Evolutionary conservation across 192 early-diverging fungal species (phyloP).

Genomic region (Dimargaris xerosporica): DNA sequence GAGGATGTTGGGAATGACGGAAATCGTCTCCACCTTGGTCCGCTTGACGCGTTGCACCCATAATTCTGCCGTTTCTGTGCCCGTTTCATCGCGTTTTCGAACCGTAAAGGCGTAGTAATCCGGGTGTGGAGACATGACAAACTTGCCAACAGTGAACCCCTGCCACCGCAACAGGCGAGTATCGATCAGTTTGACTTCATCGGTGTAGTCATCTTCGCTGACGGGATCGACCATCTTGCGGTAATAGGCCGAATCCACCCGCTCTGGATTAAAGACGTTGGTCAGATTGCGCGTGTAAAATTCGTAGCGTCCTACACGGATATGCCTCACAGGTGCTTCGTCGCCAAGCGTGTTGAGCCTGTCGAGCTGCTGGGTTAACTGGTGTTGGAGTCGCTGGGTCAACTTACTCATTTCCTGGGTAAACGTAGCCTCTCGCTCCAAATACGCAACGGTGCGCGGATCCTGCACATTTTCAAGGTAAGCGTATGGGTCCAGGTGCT

Average conservation of each 20-base stretch:
- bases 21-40: slow-evolving; percentile 16
- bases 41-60: slow-evolving; percentile 15
- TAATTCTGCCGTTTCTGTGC: slow-evolving; percentile 19
- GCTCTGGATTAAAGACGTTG: background rate
- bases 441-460: background rate
- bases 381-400: background rate
- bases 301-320: background rate
- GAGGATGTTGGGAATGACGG: background rate
- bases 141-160: slow-evolving; percentile 4
- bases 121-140: slow-evolving; percentile 7
- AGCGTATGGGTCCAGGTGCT: slow-evolving; percentile 3
- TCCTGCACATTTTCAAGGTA: slow-evolving; percentile 5
- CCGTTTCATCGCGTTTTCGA: slow-evolving; percentile 2
- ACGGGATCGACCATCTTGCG: background rate
- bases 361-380: background rate
- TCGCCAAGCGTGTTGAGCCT: background rate
- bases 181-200: slow-evolving; percentile 6
- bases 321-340: background rate
- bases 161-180: slow-evolving; percentile 12
- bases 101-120: slow-evolving; percentile 11
- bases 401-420: slow-evolving; percentile 7
- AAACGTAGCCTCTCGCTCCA: slow-evolving; percentile 5
- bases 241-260: slow-evolving; percentile 4
- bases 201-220: background rate
- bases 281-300: slow-evolving; percentile 8